phyloP scores from a whole-genome alignment of 768 basidiomycete species.

The Calocera viscosa region DNA sequence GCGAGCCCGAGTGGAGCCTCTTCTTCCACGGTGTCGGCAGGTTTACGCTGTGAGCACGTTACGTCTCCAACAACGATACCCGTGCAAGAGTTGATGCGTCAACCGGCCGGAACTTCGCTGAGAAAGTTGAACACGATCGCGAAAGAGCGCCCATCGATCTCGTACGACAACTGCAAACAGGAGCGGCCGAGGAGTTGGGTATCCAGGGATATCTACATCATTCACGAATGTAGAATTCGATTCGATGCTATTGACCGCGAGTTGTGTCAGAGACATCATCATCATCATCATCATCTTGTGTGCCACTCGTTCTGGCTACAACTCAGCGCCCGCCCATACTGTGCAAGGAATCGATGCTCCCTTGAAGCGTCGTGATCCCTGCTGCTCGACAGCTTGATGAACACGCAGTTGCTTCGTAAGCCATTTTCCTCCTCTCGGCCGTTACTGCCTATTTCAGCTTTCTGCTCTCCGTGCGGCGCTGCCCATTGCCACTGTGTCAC shows the following conservation, averaged over 20 bases:
- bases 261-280: background rate
- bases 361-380: background rate
- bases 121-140: no score
- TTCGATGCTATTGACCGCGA: background rate
- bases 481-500: background rate
- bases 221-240: background rate
- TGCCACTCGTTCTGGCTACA: background rate
- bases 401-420: no score
- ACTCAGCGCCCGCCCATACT: background rate
- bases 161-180: no score
- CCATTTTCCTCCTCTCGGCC: no score
- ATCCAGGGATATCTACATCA: background rate
- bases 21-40: conserved; percentile 50
- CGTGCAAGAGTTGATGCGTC: background rate
- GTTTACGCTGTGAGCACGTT: conserved; percentile 17
- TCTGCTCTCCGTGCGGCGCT: background rate
- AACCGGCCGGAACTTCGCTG: background rate
- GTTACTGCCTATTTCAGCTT: no score
- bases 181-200: background rate
- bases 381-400: background rate
- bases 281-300: background rate
- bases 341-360: background rate
- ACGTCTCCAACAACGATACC: background rate
- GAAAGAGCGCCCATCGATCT: no score
- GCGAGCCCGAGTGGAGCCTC: conserved; percentile 43